These are phyloP conservation scores for Botrytis medusae DNA, from an alignment of 2,329 filamentous ascomycete species.

Conservation along the genomic window DNA sequence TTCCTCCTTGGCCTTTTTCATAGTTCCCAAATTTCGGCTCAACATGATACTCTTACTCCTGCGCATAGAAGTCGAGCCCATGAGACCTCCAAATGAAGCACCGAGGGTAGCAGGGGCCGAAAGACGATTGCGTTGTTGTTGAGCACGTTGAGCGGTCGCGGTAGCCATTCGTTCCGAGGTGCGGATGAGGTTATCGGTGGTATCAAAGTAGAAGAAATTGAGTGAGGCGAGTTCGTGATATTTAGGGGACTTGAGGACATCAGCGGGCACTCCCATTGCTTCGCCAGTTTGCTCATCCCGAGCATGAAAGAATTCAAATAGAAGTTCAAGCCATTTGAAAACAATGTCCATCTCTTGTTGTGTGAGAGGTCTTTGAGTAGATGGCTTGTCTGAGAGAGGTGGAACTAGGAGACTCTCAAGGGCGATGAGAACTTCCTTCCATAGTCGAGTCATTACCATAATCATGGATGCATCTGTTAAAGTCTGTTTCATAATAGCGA, in stretches of 20 bases:
- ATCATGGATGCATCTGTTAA: conserved; percentile 95
- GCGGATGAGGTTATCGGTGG: conserved; percentile 84
- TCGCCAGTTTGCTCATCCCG: conserved; percentile 80
- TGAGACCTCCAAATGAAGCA: conserved; percentile 55
- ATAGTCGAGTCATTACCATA: conserved; percentile 94
- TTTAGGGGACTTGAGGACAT: conserved; percentile 94
- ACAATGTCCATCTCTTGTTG: conserved; percentile 92
- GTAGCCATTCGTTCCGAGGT: conserved; percentile 96
- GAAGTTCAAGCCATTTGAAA: conserved; percentile 87
- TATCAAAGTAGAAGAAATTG: conserved; percentile 98
- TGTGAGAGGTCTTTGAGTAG: conserved; percentile 76
- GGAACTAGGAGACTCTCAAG: conserved; percentile 89
- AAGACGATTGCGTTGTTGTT: conserved; percentile 71
- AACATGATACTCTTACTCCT: conserved; percentile 85
- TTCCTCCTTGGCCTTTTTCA: conserved; percentile 93
- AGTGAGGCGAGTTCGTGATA: conserved; percentile 96
- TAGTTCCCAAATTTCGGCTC: conserved; percentile 89
- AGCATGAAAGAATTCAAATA: conserved; percentile 95
- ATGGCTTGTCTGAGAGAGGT: conserved; percentile 91
- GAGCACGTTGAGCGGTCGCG: conserved; percentile 72
- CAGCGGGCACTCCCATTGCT: conserved; percentile 82
- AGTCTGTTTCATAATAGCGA: conserved; percentile 97
- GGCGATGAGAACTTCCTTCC: conserved; percentile 95
- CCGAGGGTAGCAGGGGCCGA: conserved; percentile 63
- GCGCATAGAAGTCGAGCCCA: conserved; percentile 68